phyloP scores from a whole-genome alignment of 1,284 basidiomycete genomes.

The Austroboletus novae-zelandiae region DNA sequence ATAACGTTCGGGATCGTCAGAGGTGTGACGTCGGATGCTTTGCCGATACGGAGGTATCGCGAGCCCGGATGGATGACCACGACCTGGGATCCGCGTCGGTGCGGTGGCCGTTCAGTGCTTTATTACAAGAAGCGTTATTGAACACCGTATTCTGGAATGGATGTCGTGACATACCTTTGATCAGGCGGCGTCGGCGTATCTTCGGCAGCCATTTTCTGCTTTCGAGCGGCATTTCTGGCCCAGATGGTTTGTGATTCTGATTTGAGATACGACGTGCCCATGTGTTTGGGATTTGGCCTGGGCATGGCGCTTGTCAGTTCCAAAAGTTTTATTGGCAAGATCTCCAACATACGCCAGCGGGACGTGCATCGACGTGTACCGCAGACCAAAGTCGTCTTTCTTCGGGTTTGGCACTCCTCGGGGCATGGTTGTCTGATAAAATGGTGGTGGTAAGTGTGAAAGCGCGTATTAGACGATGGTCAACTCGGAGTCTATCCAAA shows the following conservation, averaged over 20 bases:
- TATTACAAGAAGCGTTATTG: conserved; percentile 12
- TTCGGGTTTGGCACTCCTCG: conserved; percentile 76
- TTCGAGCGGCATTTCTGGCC: conserved; percentile 59
- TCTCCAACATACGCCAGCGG: conserved; percentile 59
- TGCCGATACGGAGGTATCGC: conserved; percentile 81
- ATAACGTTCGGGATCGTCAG: conserved; percentile 74
- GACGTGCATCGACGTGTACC: conserved; percentile 77
- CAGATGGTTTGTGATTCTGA: conserved; percentile 69
- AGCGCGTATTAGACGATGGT: not conserved
- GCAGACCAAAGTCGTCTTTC: conserved; percentile 74
- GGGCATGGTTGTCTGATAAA: conserved; percentile 50
- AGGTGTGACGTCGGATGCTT: conserved; percentile 86
- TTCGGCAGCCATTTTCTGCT: conserved; percentile 42
- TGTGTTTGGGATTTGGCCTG: conserved; percentile 74
- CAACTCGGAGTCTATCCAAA: not conserved
- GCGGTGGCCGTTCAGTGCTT: conserved; percentile 28
- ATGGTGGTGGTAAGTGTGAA: not conserved
- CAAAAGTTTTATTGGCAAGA: not conserved
- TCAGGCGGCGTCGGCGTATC: conserved; percentile 39
- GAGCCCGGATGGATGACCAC: conserved; percentile 96
- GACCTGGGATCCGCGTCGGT: conserved; percentile 69
- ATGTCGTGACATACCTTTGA: conserved; percentile 37
- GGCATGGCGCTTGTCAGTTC: conserved; percentile 14
- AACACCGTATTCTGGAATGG: conserved; percentile 2
- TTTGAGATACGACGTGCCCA: conserved; percentile 71